A percentile compares a stretch with the other conserved stretches of the same genome.
Evolutionary conservation across 257 asterid genomes (phyloP).

Genomic region (Nicotiana undulata): DNA sequence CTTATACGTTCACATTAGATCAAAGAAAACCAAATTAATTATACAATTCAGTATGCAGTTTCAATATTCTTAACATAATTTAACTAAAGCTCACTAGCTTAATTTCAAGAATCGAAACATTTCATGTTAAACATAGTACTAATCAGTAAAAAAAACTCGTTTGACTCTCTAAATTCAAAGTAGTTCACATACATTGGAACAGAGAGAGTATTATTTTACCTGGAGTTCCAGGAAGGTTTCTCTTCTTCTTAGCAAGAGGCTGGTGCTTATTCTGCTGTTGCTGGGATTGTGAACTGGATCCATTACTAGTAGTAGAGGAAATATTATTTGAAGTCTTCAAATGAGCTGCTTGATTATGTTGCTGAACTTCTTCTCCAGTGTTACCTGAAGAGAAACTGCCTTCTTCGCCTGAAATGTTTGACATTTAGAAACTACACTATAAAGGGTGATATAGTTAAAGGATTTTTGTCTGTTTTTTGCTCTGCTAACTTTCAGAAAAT

Average conservation of each 20-base stretch:
- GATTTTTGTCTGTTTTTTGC: not conserved
- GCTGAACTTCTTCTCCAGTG: slow-evolving; percentile 25
- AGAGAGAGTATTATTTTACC: slow-evolving; percentile 10
- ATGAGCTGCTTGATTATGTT: slow-evolving; percentile 7
- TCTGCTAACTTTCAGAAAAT: not conserved
- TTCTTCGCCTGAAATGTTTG: slow-evolving; percentile 35
- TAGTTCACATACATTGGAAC: not conserved
- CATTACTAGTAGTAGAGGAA: slow-evolving; percentile 20
- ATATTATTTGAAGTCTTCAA: slow-evolving; percentile 1
- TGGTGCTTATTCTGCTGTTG: slow-evolving; percentile 18
- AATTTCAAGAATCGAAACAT: not conserved
- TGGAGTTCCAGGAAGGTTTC: slow-evolving; percentile 43
- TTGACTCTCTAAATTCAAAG: no score
- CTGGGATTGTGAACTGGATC: slow-evolving; percentile 23
- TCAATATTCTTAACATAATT: not conserved
- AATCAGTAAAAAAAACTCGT: no score
- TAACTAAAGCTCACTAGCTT: not conserved
- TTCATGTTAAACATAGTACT: not conserved
- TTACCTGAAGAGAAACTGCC: slow-evolving; percentile 46
- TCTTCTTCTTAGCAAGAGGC: slow-evolving; percentile 28
- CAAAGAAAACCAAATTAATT: not conserved
- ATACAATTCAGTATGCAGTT: not conserved
- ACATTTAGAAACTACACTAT: not conserved
- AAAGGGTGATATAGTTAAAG: not conserved
- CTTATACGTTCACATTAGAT: not conserved